Base-by-base conservation (phyloP, 177 flowering plant genomes). In the Telopea speciosissima region DNA sequence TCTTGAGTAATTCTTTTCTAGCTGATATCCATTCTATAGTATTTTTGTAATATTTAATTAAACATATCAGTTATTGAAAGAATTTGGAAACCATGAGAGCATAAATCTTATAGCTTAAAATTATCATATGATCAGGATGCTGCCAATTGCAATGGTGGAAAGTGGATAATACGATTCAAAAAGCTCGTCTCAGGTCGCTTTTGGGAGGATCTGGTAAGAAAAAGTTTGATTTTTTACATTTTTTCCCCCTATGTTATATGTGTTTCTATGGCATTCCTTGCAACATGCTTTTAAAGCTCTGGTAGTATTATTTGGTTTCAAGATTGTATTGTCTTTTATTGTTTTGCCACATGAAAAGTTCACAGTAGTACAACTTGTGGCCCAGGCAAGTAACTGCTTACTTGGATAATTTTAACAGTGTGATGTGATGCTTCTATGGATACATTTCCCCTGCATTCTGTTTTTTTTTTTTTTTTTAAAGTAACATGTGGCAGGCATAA, bases 81-180 rank as follows among this genome's bases (percentile, higher is more conserved):
- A 49, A 49, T 49, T 12, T 12, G 54, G 17, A 49, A 49, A 49
- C 3, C 11, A 44, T 9, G 8, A 44, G 49, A 9, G 49, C 49
- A 44, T 44, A 44, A 44, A 44, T n/a, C n/a, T n/a, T n/a, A n/a
- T n/a, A n/a, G 31, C 66, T 63, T 63, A 62, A 56, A 8, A 13
- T 62, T 69, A 12, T 68, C 16, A n/a, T 69, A 31, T 76, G 59
- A 31, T 62, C 78, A 85, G 88, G 88, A 83, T 73, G 75, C 83
- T 80, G 88, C 88, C 40, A 93, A 93, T 75, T 85, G 91, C 86
- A 88, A 80, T 78, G 98, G 98, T 71, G 98, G 97, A 42, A 93
- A 93, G 79, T 93, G 98, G 98, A 93, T 93, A 68, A 89, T 93
- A 70, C 78, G 97, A 59, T 91, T 93, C 77, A 90, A 90, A 64